These are phyloP conservation scores for Peribolospora baueri DNA, from an alignment of 768 basidiomycete species.

Conservation along the genomic window DNA sequence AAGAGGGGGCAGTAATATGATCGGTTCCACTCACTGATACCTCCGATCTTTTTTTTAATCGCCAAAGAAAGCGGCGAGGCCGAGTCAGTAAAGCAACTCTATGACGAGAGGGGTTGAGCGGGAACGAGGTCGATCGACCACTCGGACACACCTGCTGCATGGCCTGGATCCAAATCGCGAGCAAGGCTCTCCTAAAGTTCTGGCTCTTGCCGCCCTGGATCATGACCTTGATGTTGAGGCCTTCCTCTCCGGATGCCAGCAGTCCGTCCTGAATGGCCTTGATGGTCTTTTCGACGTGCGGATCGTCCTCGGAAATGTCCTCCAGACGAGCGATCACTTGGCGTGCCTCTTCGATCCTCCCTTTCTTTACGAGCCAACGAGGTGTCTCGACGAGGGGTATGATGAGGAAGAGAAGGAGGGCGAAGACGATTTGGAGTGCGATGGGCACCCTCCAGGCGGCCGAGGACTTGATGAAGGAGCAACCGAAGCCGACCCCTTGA, in stretches of 20 bases:
- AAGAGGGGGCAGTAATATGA: neutral
- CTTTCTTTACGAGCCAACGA: conserved; percentile 21
- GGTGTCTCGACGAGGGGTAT: conserved; percentile 19
- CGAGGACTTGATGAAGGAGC: conserved; percentile 17
- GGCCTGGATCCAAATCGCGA: conserved; percentile 20
- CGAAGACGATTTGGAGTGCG: conserved; percentile 22
- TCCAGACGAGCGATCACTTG: conserved; percentile 16
- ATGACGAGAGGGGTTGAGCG: too few relatives aligned
- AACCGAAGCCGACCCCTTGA: conserved; percentile 21
- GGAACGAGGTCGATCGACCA: neutral
- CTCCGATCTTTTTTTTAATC: too few relatives aligned
- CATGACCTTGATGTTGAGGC: neutral
- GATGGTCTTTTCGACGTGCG: conserved; percentile 16
- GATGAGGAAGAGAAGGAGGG: conserved; percentile 16
- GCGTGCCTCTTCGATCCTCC: conserved; percentile 15
- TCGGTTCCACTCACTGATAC: too few relatives aligned
- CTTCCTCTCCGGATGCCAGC: neutral
- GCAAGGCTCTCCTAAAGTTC: conserved; percentile 20
- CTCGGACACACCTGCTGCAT: conserved; percentile 19
- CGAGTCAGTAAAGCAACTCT: too few relatives aligned
- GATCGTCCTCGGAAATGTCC: neutral
- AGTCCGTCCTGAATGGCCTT: conserved; percentile 9
- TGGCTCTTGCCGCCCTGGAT: conserved; percentile 19
- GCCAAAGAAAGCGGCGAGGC: too few relatives aligned
- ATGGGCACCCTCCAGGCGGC: conserved; percentile 22